Evolutionary conservation across 441 rosid genomes (phyloP).

Genomic region (Hypseocharis bilobata): DNA sequence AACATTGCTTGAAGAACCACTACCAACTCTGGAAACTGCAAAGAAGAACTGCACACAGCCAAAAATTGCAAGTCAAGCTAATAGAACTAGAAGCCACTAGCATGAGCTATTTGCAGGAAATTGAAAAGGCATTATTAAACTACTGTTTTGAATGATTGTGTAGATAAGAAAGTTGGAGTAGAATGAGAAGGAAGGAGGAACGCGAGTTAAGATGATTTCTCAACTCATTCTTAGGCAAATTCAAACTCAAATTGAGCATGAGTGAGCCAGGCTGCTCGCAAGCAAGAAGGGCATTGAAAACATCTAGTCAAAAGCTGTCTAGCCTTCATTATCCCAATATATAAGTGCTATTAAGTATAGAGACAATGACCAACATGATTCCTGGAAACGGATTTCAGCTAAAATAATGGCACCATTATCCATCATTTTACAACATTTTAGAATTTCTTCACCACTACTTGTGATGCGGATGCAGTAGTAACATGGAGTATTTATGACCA

Average conservation of each 20-base stretch:
- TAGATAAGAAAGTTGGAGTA: too few species aligned
- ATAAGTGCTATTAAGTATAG: neutral
- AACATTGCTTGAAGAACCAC: conserved; percentile 98
- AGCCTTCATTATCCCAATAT: neutral
- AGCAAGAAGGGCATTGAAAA: too few species aligned
- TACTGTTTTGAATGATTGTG: too few species aligned
- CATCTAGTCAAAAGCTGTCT: too few species aligned
- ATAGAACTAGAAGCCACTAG: conserved; percentile 3
- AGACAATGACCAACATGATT: neutral
- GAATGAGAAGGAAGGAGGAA: neutral
- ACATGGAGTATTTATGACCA: neutral
- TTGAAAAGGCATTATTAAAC: too few species aligned
- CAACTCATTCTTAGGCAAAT: too few species aligned
- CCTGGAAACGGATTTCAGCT: neutral
- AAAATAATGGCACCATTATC: neutral
- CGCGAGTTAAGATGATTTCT: neutral
- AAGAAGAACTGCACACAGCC: conserved; percentile 76
- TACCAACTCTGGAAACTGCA: conserved; percentile 94
- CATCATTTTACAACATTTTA: neutral
- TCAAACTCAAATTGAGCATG: too few species aligned
- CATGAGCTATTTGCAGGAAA: too few species aligned
- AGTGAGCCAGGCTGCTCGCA: too few species aligned
- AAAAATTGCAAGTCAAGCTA: conserved; percentile 25
- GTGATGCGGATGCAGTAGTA: neutral
- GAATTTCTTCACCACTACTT: neutral